phyloP scores from a whole-genome alignment of 139 green algal species.

The Closterium sp. region DNA sequence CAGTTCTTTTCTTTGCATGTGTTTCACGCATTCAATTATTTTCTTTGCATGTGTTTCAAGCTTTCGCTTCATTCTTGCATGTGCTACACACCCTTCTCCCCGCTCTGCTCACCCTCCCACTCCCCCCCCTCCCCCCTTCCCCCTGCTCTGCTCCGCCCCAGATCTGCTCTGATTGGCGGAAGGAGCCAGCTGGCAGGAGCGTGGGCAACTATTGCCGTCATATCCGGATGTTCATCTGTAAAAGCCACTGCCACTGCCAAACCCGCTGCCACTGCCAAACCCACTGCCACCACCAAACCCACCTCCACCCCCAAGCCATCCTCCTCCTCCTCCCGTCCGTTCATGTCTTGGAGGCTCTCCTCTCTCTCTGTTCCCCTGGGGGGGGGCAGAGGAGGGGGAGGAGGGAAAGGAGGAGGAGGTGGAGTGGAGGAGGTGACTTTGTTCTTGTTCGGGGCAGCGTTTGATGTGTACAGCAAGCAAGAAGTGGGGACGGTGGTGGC shows the following conservation, averaged over 20 bases:
- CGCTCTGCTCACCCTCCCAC: no score
- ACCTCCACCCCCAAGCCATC: not conserved
- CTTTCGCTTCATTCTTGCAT: no score
- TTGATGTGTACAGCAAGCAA: not conserved
- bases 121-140: no score
- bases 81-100: no score
- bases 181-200: not conserved
- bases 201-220: not conserved
- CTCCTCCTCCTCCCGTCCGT: not conserved
- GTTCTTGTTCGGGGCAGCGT: not conserved
- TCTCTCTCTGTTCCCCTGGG: not conserved
- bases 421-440: not conserved
- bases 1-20: no score
- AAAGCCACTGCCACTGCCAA: not conserved
- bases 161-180: not conserved
- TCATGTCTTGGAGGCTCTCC: not conserved
- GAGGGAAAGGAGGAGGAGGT: not conserved
- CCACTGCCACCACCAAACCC: not conserved
- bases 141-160: not conserved
- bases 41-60: no score
- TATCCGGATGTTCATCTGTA: not conserved
- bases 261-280: no score
- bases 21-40: no score
- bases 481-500: not conserved
- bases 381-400: no score